Evolutionary conservation across 1,284 basidiomycete genomes (phyloP).

Genomic region (Austroboletus rostrupii): DNA sequence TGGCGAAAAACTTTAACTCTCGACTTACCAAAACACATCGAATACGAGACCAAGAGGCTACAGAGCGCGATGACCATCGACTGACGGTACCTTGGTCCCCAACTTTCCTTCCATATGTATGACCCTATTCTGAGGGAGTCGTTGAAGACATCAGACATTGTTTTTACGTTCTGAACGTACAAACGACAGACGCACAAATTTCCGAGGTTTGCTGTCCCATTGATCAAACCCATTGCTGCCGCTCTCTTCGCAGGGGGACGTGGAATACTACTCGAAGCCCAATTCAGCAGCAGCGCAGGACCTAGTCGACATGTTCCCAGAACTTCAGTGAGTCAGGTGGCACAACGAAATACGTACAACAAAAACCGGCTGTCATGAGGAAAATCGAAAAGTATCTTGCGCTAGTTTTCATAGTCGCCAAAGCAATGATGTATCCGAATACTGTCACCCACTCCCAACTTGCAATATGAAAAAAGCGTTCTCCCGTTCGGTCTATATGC

Average conservation of each 20-base stretch:
- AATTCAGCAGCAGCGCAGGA: conserved; percentile 56
- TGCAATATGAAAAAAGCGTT: conserved; percentile 66
- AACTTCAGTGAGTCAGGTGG: neutral
- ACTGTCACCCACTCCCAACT: conserved; percentile 59
- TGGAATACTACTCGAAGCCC: conserved; percentile 61
- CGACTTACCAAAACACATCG: conserved; percentile 36
- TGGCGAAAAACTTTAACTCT: neutral
- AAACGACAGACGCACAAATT: conserved; percentile 22
- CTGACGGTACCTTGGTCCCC: conserved; percentile 49
- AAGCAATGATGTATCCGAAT: conserved; percentile 58
- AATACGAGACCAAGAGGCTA: conserved; percentile 35
- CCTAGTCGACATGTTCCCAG: conserved; percentile 32
- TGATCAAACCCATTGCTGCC: conserved; percentile 39
- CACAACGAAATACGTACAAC: conserved; percentile 35
- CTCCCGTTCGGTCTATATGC: conserved; percentile 52
- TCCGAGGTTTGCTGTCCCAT: conserved; percentile 31
- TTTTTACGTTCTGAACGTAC: neutral
- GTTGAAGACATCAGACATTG: neutral
- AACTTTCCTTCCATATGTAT: conserved; percentile 48
- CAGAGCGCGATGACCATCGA: conserved; percentile 48
- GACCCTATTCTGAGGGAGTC: conserved; percentile 41
- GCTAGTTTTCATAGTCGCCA: conserved; percentile 50
- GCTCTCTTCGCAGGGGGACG: conserved; percentile 60
- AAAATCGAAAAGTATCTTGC: conserved; percentile 65
- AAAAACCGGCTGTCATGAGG: conserved; percentile 56